A percentile compares a stretch with the other conserved stretches of the same genome.
Conservation (phyloP, 164 flowering plant genomes). For the Echeveria elegans region DNA sequence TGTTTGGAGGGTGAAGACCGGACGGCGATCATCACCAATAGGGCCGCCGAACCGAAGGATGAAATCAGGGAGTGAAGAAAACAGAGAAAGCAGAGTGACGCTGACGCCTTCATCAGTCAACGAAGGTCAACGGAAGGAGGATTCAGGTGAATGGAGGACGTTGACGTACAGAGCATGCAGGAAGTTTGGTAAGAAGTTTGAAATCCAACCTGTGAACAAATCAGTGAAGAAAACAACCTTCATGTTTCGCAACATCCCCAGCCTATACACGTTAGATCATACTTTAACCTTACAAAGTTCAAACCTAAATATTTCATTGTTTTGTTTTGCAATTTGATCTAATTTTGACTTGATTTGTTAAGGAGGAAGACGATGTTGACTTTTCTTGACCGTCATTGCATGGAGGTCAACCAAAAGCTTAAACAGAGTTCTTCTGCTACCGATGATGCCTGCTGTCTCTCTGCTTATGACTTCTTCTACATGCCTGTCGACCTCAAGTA, state of each 20-base stretch:
- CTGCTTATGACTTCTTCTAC: conserved; percentile 68
- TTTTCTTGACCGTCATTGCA: conserved; percentile 42
- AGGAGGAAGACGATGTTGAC: conserved; percentile 44
- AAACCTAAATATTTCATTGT: neutral
- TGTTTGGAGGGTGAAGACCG: neutral
- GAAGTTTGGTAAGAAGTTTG: neutral
- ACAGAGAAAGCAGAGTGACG: neutral
- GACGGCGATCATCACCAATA: neutral
- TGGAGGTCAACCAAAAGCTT: conserved; percentile 25
- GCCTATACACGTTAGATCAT: conserved; percentile 26
- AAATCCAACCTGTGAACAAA: conserved; percentile 5
- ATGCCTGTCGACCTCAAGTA: conserved; percentile 75
- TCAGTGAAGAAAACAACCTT: conserved; percentile 23
- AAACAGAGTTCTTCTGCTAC: neutral
- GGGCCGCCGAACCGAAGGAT: no score
- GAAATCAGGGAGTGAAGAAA: neutral
- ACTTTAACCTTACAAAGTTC: no score
- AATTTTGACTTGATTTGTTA: neutral
- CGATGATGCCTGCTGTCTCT: neutral
- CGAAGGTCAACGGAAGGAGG: neutral
- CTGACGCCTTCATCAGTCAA: neutral
- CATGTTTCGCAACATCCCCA: conserved; percentile 55
- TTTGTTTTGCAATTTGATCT: no score
- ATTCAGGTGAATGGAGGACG: neutral
- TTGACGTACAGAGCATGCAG: neutral